A percentile compares a stretch with the other conserved stretches of the same genome.
phyloP scores from a whole-genome alignment of 352 stramenopile species.

The Phytophthora pinifolia region DNA sequence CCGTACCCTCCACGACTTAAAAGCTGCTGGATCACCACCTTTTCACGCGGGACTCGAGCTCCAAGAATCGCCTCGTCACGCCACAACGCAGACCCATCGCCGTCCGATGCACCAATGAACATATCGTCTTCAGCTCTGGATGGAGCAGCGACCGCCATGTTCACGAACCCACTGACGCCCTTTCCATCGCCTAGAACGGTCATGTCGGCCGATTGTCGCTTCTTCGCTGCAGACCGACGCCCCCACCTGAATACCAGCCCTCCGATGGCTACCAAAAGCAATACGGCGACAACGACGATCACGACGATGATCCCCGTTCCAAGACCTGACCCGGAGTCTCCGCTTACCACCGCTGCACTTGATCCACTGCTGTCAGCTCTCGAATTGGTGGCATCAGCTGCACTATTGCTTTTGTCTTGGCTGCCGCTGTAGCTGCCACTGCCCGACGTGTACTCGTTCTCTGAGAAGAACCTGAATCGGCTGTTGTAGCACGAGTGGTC shows the following conservation, averaged over 20 bases:
- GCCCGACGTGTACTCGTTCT: conserved; percentile 14
- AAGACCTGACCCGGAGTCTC: conserved; percentile 1
- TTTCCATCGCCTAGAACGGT: not conserved
- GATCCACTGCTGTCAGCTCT: conserved; percentile 1
- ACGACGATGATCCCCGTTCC: conserved; percentile 1
- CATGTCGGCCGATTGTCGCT: not conserved
- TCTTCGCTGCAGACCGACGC: not conserved
- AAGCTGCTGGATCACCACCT: conserved; percentile 19
- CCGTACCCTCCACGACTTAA: conserved; percentile 24
- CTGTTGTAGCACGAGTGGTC: conserved; percentile 9
- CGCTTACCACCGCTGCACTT: not conserved
- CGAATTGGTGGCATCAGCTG: not conserved
- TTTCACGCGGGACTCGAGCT: conserved; percentile 26
- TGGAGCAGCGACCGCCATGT: not conserved
- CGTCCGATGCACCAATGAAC: not conserved
- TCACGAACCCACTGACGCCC: not conserved
- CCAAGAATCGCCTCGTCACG: conserved; percentile 20
- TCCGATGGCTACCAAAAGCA: not conserved
- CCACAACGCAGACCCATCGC: conserved; percentile 6
- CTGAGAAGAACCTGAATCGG: conserved; percentile 16
- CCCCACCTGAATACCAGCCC: not conserved
- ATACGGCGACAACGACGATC: conserved; percentile 1
- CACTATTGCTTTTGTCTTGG: not conserved
- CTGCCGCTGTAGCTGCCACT: conserved; percentile 7
- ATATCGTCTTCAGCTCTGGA: not conserved